Percentiles rank a stretch among this genome's conserved stretches.
These are phyloP conservation scores for Pisolithus sp. DNA, from an alignment of 768 basidiomycete genomes.

Conservation along the genomic window DNA sequence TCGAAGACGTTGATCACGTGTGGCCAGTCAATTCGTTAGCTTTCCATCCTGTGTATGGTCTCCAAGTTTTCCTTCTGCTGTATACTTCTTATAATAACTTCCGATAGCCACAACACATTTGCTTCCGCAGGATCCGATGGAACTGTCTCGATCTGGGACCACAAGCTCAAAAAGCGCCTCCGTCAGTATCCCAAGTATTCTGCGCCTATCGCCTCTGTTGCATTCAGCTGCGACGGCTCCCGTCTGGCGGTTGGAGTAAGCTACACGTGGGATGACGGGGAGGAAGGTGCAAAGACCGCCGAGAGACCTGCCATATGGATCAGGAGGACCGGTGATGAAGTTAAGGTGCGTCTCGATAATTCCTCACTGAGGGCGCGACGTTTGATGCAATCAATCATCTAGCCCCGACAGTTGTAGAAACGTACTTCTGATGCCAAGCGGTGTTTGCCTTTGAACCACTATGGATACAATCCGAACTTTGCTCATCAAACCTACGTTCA, in stretches of 20 bases:
- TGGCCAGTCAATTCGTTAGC: conserved; percentile 95
- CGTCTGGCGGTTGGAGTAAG: conserved; percentile 79
- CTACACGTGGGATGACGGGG: conserved; percentile 88
- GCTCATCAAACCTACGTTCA: too few species aligned
- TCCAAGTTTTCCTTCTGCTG: not conserved
- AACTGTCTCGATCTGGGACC: conserved; percentile 95
- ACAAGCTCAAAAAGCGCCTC: conserved; percentile 90
- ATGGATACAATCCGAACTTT: too few species aligned
- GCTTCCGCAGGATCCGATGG: conserved; percentile 94
- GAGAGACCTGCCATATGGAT: conserved; percentile 58
- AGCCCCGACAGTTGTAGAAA: too few species aligned
- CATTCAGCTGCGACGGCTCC: conserved; percentile 8
- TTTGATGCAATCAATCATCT: too few species aligned
- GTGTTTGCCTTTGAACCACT: too few species aligned
- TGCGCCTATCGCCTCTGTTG: conserved; percentile 4
- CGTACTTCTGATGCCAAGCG: too few species aligned
- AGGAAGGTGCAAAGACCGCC: conserved; percentile 60
- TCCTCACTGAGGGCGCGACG: too few species aligned
- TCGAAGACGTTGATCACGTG: conserved; percentile 89
- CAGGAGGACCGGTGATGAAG: conserved; percentile 66
- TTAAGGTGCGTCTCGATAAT: conserved; percentile 43
- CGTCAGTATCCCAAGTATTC: conserved; percentile 82
- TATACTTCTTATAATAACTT: not conserved
- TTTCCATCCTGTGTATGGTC: conserved; percentile 77
- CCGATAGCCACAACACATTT: conserved; percentile 78